Conservation (phyloP, 75 land plant species). For the Azolla pinnata region DNA sequence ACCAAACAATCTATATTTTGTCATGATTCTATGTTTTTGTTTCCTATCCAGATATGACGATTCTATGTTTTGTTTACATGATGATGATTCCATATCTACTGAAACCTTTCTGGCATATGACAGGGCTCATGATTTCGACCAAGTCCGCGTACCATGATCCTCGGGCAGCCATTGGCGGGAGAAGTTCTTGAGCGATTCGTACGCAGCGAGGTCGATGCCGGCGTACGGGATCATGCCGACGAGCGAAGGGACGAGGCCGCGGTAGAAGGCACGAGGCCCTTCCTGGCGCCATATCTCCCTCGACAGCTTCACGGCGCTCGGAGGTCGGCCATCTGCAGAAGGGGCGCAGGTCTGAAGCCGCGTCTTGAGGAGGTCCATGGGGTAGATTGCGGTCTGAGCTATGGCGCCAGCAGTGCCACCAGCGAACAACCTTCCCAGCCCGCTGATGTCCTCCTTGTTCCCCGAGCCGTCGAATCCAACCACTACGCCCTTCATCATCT, state of each 20-base stretch:
- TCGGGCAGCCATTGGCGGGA: conserved; percentile 49
- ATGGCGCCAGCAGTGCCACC: conserved; percentile 90
- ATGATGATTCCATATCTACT: too few species aligned
- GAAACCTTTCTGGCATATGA: too few species aligned
- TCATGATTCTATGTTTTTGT: too few species aligned
- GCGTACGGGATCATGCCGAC: conserved; percentile 91
- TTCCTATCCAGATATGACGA: too few species aligned
- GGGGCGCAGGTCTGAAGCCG: conserved; percentile 50
- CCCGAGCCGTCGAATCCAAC: conserved; percentile 34
- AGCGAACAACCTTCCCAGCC: conserved; percentile 61
- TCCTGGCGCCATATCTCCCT: conserved; percentile 66
- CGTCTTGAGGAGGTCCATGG: conserved; percentile 85
- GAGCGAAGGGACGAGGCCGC: conserved; percentile 72
- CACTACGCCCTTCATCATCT: conserved; percentile 51
- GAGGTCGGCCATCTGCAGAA: conserved; percentile 38
- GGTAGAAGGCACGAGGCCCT: conserved; percentile 66
- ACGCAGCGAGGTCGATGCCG: conserved; percentile 80
- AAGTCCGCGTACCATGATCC: conserved; percentile 40
- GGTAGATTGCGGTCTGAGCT: conserved; percentile 80
- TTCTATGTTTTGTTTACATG: too few species aligned
- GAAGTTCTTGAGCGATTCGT: conserved; percentile 78
- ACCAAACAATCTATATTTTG: too few species aligned
- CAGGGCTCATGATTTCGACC: too few species aligned
- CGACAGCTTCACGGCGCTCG: conserved; percentile 32
- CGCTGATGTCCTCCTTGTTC: conserved; percentile 41